Conservation (phyloP, 2,329 filamentous ascomycete genomes). For the Diaporthe caulivora region DNA sequence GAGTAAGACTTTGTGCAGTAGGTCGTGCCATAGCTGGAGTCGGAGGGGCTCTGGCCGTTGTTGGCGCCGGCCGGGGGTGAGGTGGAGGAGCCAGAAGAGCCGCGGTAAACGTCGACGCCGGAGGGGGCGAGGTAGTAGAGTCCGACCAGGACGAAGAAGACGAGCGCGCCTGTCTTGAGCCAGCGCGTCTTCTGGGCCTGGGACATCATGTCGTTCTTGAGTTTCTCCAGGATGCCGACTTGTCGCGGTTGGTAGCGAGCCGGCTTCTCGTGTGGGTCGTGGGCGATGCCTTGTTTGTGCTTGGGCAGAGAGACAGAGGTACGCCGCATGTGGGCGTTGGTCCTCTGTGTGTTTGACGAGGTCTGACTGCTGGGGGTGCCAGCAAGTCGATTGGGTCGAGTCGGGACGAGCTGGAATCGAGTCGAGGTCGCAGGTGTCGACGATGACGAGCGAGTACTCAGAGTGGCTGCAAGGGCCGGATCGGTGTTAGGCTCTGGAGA, state of each 20-base stretch:
- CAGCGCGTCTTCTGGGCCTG: conserved; percentile 75
- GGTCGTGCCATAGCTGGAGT: conserved; percentile 74
- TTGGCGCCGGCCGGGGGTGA: conserved; percentile 42
- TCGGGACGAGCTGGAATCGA: conserved; percentile 3
- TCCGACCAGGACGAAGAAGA: conserved; percentile 69
- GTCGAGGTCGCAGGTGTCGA: neutral
- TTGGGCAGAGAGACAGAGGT: conserved; percentile 74
- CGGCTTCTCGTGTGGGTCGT: conserved; percentile 75
- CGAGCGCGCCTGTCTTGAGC: conserved; percentile 73
- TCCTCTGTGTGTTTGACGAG: conserved; percentile 33
- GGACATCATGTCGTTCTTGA: conserved; percentile 71
- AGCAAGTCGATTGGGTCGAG: conserved; percentile 16
- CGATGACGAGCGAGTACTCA: neutral
- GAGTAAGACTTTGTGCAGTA: conserved; percentile 88
- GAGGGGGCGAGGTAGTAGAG: conserved; percentile 74
- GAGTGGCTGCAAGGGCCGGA: neutral
- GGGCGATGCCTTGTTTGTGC: conserved; percentile 57
- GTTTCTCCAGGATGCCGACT: conserved; percentile 63
- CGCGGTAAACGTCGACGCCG: conserved; percentile 66
- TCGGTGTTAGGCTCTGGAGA: neutral
- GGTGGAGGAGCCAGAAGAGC: conserved; percentile 40
- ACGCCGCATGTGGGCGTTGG: conserved; percentile 67
- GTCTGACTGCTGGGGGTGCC: conserved; percentile 11
- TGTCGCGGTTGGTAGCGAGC: conserved; percentile 68
- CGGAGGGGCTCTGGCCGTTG: conserved; percentile 66